phyloP scores from a whole-genome alignment of 805 yeast genomes.

The Saccharomycopsis sp. region DNA sequence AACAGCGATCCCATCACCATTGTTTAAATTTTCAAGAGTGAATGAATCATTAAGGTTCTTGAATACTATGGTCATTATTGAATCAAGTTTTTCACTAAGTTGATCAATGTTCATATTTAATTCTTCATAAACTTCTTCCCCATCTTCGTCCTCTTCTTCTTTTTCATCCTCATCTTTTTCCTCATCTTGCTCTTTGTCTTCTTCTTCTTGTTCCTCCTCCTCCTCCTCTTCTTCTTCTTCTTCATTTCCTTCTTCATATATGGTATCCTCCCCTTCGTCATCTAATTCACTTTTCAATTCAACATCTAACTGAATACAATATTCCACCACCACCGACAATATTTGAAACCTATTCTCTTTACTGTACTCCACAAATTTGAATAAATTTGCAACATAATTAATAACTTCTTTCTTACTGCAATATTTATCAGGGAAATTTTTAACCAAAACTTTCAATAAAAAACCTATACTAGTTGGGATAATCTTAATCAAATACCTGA shows the following conservation, averaged over 20 bases:
- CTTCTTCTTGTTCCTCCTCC: constrained; percentile 30
- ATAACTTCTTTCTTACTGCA: constrained; percentile 46
- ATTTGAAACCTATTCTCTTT: constrained; percentile 65
- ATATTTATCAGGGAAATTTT: constrained; percentile 75
- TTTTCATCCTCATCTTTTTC: constrained; percentile 29
- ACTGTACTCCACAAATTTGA: constrained; percentile 58
- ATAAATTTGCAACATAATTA: constrained; percentile 59
- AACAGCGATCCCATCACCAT: constrained; percentile 59
- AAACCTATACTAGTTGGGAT: constrained; percentile 77
- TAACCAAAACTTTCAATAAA: constrained; percentile 50
- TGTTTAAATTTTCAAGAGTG: constrained; percentile 42
- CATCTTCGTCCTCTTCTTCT: constrained; percentile 32
- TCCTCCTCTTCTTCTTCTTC: constrained; percentile 30
- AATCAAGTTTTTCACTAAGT: constrained; percentile 65
- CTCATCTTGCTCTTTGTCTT: constrained; percentile 28
- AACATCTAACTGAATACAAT: constrained; percentile 80
- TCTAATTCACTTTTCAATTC: constrained; percentile 86
- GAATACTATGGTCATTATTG: constrained; percentile 53
- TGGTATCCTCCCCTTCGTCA: constrained; percentile 72
- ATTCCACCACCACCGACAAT: constrained; percentile 78
- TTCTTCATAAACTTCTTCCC: constrained; percentile 42
- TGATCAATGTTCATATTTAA: constrained; percentile 41
- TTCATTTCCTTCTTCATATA: constrained; percentile 43
- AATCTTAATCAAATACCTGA: constrained; percentile 56
- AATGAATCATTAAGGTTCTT: constrained; percentile 42